Conservation (phyloP, 2,329 filamentous ascomycete genomes). For the Chaetomium strumarium region DNA sequence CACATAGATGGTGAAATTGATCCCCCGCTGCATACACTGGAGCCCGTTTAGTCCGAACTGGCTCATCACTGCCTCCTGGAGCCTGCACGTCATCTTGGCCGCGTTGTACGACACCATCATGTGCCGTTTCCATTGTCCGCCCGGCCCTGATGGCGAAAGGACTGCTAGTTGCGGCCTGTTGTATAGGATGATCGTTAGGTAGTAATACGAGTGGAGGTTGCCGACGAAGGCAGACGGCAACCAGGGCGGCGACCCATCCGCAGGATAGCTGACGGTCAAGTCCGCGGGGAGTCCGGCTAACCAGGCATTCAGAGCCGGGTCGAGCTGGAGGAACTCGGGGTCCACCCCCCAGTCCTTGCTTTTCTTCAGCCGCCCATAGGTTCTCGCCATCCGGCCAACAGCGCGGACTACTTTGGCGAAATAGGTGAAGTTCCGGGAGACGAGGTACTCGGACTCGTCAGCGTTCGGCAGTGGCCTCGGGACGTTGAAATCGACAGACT, state of each 20-base stretch:
- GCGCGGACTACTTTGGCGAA: constrained; percentile 72
- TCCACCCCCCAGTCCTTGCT: constrained; percentile 79
- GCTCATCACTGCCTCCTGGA: constrained; percentile 77
- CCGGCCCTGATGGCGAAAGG: constrained; percentile 62
- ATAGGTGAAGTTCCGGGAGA: constrained; percentile 80
- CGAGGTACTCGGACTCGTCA: constrained; percentile 68
- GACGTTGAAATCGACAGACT: constrained; percentile 69
- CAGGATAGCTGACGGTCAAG: constrained; percentile 69
- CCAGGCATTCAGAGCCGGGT: constrained; percentile 72
- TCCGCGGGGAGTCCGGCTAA: constrained; percentile 70
- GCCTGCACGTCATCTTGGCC: constrained; percentile 75
- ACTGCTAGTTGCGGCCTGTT: constrained; percentile 80
- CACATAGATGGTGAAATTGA: constrained; percentile 93
- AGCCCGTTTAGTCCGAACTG: constrained; percentile 74
- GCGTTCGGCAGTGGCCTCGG: constrained; percentile 57
- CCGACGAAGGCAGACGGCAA: constrained; percentile 81
- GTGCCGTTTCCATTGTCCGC: constrained; percentile 78
- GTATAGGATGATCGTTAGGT: constrained; percentile 78
- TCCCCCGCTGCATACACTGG: constrained; percentile 86
- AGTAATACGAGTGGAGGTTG: constrained; percentile 84
- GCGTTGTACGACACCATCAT: constrained; percentile 82
- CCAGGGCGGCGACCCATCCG: constrained; percentile 76
- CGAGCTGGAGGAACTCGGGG: constrained; percentile 73
- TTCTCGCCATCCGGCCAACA: constrained; percentile 68
- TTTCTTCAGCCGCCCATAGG: constrained; percentile 68